A percentile compares a stretch with the other conserved stretches of the same genome.
phyloP scores from a whole-genome alignment of 306 rosid species.

The Glycine tomentella region DNA sequence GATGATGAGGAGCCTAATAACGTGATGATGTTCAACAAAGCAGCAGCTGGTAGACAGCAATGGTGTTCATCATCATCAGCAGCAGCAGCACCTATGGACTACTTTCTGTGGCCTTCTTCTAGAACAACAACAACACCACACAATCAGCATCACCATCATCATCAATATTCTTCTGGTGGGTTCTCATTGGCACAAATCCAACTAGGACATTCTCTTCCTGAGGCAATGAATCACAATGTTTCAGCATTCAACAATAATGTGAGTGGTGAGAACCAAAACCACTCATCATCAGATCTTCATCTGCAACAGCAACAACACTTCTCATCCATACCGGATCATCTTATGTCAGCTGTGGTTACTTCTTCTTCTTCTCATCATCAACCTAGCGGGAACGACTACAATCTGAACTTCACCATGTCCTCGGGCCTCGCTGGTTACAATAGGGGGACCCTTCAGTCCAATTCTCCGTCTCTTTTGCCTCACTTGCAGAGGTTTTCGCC shows the following conservation, averaged over 20 bases:
- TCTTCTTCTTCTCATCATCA: conserved; percentile 13
- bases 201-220: conserved; percentile 62
- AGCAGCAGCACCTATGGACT: conserved; percentile 62
- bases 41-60: conserved; percentile 50
- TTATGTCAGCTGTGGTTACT: conserved; percentile 63
- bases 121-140: conserved; percentile 35
- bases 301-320: conserved; percentile 69
- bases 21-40: conserved; percentile 57
- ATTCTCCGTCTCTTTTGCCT: conserved; percentile 81
- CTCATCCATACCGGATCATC: conserved; percentile 70
- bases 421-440: conserved; percentile 89
- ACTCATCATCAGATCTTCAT: conserved; percentile 50
- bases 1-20: conserved; percentile 49
- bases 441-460: conserved; percentile 99
- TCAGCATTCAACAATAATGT: conserved; percentile 54
- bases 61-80: conserved; percentile 47
- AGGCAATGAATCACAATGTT: conserved; percentile 55
- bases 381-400: conserved; percentile 57
- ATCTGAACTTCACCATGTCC: conserved; percentile 81
- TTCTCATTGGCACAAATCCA: conserved; percentile 55
- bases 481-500: conserved; percentile 85
- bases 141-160: conserved; percentile 45
- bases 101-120: conserved; percentile 64
- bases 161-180: conserved; percentile 58
- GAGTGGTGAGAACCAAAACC: conserved; percentile 48